Evolutionary conservation across 1,284 basidiomycete species (phyloP).

Genomic region (Microbotryomycetes sp.): DNA sequence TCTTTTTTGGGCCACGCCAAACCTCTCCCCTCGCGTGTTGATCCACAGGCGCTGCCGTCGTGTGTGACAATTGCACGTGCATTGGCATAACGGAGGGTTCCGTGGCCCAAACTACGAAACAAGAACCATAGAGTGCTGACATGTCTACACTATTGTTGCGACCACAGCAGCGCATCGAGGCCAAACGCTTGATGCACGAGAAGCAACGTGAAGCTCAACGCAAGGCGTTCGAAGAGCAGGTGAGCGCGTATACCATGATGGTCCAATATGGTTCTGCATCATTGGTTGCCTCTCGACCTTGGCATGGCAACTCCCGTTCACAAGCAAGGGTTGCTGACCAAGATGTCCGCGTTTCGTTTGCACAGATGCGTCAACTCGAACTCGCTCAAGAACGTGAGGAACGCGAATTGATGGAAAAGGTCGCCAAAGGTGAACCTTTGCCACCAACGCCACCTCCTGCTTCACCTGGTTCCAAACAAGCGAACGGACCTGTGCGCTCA

Average conservation of each 20-base stretch:
- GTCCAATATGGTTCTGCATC: not conserved
- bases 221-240: conserved; percentile 86
- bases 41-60: no score
- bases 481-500: conserved; percentile 38
- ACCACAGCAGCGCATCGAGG: conserved; percentile 63
- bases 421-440: conserved; percentile 26
- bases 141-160: not conserved
- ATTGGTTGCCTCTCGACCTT: not conserved
- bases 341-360: no score
- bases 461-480: conserved; percentile 35
- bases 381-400: conserved; percentile 33
- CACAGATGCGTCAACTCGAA: conserved; percentile 34
- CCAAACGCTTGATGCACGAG: conserved; percentile 85
- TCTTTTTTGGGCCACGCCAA: not conserved
- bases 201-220: conserved; percentile 73
- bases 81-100: not conserved
- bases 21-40: no score
- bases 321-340: no score
- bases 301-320: not conserved
- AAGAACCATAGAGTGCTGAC: not conserved
- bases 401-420: conserved; percentile 25
- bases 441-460: conserved; percentile 40
- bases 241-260: conserved; percentile 48
- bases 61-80: not conserved
- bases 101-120: no score